Evolutionary conservation across 106 monocot genomes (phyloP).

Genomic region (Acorus gramineus): DNA sequence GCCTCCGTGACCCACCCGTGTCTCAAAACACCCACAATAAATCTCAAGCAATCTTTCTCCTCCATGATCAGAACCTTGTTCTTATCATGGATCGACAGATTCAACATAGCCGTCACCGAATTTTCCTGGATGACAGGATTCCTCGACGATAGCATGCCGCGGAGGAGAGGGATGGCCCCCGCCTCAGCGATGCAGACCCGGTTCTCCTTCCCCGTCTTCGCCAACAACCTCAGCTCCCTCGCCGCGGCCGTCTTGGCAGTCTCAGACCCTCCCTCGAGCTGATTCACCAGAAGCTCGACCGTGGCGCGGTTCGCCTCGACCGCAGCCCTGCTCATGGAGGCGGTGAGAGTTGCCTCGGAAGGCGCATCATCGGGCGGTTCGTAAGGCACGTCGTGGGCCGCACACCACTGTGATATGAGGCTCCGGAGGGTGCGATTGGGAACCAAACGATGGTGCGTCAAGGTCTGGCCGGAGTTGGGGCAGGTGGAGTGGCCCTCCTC

Average conservation of each 20-base stretch:
- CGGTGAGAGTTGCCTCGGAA: no score
- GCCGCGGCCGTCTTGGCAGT: constrained; percentile 21
- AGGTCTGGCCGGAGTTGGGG: constrained; percentile 38
- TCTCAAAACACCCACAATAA: constrained; percentile 42
- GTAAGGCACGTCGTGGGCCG: constrained; percentile 16
- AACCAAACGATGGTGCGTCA: constrained; percentile 16
- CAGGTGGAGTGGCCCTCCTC: constrained; percentile 40
- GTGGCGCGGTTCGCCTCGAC: constrained; percentile 34
- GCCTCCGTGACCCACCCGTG: constrained; percentile 45
- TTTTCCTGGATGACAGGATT: constrained; percentile 33
- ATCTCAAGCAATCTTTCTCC: constrained; percentile 43
- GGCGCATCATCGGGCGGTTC: constrained; percentile 13
- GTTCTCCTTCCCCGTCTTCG: constrained; percentile 44
- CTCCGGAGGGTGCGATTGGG: constrained; percentile 35
- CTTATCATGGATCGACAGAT: constrained; percentile 39
- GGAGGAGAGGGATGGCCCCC: constrained; percentile 47
- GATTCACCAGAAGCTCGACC: constrained; percentile 19
- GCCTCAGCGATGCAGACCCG: constrained; percentile 39
- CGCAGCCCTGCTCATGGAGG: constrained; percentile 16
- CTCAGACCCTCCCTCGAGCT: constrained; percentile 20
- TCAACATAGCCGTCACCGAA: constrained; percentile 48
- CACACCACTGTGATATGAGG: constrained; percentile 44
- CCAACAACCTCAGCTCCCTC: constrained; percentile 34
- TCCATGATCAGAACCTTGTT: constrained; percentile 47
- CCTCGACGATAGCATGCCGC: constrained; percentile 16